Evolutionary conservation across 108 stramenopile genomes (phyloP).

Genomic region (Conticribra guillardii): DNA sequence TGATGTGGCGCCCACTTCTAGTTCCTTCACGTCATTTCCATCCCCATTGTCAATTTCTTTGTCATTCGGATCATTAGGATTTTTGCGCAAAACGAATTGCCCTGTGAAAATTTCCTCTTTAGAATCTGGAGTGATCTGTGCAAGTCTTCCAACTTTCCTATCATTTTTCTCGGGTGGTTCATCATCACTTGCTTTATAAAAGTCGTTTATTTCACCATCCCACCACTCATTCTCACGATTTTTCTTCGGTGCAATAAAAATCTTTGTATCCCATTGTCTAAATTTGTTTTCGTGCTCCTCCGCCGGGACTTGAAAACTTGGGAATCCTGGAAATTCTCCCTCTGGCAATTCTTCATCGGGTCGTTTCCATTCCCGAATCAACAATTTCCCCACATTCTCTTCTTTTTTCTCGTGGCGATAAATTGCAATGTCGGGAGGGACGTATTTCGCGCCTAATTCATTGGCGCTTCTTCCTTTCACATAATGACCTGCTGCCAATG

Average conservation of each 20-base stretch:
- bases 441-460: constrained; percentile 29
- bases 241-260: not conserved
- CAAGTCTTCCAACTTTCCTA: too few species aligned
- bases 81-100: too few species aligned
- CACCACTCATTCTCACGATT: not conserved
- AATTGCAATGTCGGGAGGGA: constrained; percentile 1
- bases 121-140: too few species aligned
- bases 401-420: not conserved
- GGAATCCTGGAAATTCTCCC: constrained; percentile 4
- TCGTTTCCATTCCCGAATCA: not conserved
- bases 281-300: not conserved
- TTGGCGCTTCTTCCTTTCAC: constrained; percentile 15
- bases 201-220: too few species aligned
- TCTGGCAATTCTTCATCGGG: constrained; percentile 7
- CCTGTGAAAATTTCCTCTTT: too few species aligned
- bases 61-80: not conserved
- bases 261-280: constrained; percentile 1
- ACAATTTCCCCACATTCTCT: constrained; percentile 22
- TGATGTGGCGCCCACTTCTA: too few species aligned
- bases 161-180: too few species aligned
- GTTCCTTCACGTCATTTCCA: not conserved
- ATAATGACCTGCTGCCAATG: constrained; percentile 9
- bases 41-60: not conserved
- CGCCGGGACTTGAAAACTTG: not conserved
- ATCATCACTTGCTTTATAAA: too few species aligned